phyloP scores from a whole-genome alignment of 352 stramenopile species.

The Globisporangium spiculum region DNA sequence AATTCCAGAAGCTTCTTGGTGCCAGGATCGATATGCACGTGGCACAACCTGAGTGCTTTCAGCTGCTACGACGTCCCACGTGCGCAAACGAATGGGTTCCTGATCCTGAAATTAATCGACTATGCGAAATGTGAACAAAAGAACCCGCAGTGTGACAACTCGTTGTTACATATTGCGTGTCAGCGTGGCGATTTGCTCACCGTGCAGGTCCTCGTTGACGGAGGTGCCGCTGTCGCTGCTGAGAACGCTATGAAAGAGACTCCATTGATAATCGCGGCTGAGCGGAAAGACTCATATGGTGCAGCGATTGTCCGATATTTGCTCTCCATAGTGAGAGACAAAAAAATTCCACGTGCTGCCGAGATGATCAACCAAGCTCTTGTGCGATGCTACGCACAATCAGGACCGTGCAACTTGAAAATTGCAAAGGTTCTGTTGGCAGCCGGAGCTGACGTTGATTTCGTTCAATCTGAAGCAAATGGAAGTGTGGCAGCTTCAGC shows the following conservation, averaged over 20 bases:
- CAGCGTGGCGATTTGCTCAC: constrained; percentile 30
- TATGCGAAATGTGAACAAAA: constrained; percentile 30
- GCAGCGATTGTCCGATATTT: constrained; percentile 31
- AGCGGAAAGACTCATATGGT: constrained; percentile 38
- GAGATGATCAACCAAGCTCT: constrained; percentile 32
- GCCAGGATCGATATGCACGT: constrained; percentile 32
- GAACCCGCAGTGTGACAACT: constrained; percentile 18
- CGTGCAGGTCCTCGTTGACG: constrained; percentile 35
- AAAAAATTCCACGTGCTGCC: neutral
- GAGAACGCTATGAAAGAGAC: constrained; percentile 30
- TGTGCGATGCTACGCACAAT: constrained; percentile 35
- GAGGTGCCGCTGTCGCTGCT: constrained; percentile 29
- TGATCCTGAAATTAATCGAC: constrained; percentile 55
- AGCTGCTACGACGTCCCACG: constrained; percentile 42
- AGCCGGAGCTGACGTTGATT: constrained; percentile 29
- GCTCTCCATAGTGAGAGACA: constrained; percentile 14
- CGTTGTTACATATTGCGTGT: constrained; percentile 44
- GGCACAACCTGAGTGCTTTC: constrained; percentile 54
- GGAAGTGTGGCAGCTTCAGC: constrained; percentile 19
- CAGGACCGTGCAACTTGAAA: constrained; percentile 34
- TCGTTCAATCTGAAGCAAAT: constrained; percentile 10
- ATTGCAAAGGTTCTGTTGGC: constrained; percentile 40
- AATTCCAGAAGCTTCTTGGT: constrained; percentile 25
- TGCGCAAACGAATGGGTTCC: constrained; percentile 26
- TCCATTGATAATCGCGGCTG: constrained; percentile 36